Evolutionary conservation across 495 filamentous ascomycete genomes (phyloP).

Genomic region (Penicillium dipodomyicola): DNA sequence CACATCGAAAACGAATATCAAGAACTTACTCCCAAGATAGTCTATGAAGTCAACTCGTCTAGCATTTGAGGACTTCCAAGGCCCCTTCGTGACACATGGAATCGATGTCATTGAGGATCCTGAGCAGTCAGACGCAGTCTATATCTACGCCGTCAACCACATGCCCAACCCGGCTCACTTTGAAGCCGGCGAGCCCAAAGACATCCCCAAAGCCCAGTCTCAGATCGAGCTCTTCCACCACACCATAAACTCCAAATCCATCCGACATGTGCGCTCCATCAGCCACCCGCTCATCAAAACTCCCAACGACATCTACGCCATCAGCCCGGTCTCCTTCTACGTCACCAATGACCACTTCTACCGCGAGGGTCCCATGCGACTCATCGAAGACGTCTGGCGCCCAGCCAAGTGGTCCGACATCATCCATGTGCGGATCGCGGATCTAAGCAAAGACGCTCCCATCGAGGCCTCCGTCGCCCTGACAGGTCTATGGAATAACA

Average conservation of each 20-base stretch:
- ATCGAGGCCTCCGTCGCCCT: conserved; percentile 43
- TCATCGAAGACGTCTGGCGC: conserved; percentile 38
- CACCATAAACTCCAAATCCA: conserved; percentile 31
- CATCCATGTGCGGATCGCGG: conserved; percentile 34
- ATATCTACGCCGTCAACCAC: conserved; percentile 63
- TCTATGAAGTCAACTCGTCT: conserved; percentile 51
- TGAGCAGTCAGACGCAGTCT: conserved; percentile 45
- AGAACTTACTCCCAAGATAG: conserved; percentile 26
- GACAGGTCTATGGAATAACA: conserved; percentile 47
- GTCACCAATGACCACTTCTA: conserved; percentile 63
- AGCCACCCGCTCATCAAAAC: conserved; percentile 49
- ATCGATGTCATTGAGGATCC: conserved; percentile 55
- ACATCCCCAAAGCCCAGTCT: conserved; percentile 41
- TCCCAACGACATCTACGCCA: conserved; percentile 58
- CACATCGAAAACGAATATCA: not conserved
- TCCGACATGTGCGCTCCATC: conserved; percentile 46
- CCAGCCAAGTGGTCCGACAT: conserved; percentile 41
- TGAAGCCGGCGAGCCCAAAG: conserved; percentile 12
- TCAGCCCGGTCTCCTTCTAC: conserved; percentile 49
- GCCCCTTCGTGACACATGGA: conserved; percentile 58
- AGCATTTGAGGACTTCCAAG: conserved; percentile 49
- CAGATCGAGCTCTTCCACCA: conserved; percentile 62
- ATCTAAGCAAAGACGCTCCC: conserved; percentile 16
- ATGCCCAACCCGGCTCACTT: conserved; percentile 44
- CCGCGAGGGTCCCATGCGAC: conserved; percentile 44